phyloP scores from a whole-genome alignment of 2,329 filamentous ascomycete species.

The Coniella lustricola region DNA sequence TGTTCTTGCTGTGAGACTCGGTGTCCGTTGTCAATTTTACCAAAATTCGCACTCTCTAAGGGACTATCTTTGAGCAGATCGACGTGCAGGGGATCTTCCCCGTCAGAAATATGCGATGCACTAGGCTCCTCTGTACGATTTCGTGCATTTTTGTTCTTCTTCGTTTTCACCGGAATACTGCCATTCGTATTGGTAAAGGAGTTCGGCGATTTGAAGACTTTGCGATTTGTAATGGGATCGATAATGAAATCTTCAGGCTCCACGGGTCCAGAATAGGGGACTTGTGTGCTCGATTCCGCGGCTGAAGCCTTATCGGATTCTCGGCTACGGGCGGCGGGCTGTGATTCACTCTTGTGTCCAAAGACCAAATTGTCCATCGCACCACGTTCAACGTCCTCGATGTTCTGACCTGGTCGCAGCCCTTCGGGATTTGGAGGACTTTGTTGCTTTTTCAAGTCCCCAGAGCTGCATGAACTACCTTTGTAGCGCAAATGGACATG shows the following conservation, averaged over 20 bases:
- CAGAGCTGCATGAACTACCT: conserved; percentile 29
- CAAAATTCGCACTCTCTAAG: too few species aligned
- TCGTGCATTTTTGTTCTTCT: conserved; percentile 23
- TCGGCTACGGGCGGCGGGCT: neutral
- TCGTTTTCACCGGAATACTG: conserved; percentile 25
- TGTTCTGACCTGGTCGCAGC: conserved; percentile 33
- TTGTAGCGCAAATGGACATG: conserved; percentile 18
- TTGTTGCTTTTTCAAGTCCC: conserved; percentile 27
- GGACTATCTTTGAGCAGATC: too few species aligned
- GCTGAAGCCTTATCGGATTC: neutral
- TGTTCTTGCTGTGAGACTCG: conserved; percentile 8
- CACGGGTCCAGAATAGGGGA: conserved; percentile 3
- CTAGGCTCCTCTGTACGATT: too few species aligned
- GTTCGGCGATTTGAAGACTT: conserved; percentile 28
- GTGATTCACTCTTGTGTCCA: conserved; percentile 8
- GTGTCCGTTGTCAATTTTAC: too few species aligned
- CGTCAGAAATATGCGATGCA: too few species aligned
- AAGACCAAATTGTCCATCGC: conserved; percentile 38
- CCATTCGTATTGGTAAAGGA: conserved; percentile 15
- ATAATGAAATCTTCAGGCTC: conserved; percentile 35
- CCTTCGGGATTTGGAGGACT: conserved; percentile 30
- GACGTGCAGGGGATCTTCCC: too few species aligned
- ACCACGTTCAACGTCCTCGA: conserved; percentile 38
- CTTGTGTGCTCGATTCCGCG: neutral
- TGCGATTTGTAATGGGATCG: conserved; percentile 54